Conservation (phyloP, 192 early-diverging fungal genomes). For the Linnemannia schmuckeri region DNA sequence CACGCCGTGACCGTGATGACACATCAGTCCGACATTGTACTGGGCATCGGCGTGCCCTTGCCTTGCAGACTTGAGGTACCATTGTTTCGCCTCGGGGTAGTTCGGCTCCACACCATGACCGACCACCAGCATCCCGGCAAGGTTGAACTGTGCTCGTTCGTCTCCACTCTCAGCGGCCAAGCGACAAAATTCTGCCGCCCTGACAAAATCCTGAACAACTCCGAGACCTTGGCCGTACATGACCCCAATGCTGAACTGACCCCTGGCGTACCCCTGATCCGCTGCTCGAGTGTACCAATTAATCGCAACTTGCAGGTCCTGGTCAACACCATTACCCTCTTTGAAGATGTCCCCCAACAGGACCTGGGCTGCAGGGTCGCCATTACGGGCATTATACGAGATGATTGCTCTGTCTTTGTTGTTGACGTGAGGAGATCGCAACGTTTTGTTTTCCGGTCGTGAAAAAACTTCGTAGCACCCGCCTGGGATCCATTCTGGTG, state of each 20-base stretch:
- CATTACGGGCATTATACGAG: no score
- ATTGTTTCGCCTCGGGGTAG: not conserved
- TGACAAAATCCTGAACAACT: no score
- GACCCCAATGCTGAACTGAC: not conserved
- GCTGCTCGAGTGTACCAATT: conserved; percentile 1
- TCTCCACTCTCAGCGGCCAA: no score
- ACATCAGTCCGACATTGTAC: not conserved
- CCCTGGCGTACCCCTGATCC: not conserved
- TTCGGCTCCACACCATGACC: not conserved
- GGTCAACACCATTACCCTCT: not conserved
- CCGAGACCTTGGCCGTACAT: not conserved
- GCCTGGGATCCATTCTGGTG: no score
- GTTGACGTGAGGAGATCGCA: no score
- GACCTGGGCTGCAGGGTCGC: no score
- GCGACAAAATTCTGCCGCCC: no score
- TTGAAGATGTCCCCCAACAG: not conserved
- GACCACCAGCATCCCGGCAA: no score
- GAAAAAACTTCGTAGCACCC: no score
- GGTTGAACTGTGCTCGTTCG: no score
- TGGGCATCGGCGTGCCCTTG: not conserved
- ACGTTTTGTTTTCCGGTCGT: no score
- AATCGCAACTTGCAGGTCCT: not conserved
- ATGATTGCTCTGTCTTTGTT: no score
- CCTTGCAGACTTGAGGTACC: not conserved
- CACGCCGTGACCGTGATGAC: not conserved